Percentiles rank a stretch among this genome's conserved stretches.
These are phyloP conservation scores for Wickerhamomyces subpelliculosus DNA, from an alignment of 805 yeast species.

Conservation along the genomic window DNA sequence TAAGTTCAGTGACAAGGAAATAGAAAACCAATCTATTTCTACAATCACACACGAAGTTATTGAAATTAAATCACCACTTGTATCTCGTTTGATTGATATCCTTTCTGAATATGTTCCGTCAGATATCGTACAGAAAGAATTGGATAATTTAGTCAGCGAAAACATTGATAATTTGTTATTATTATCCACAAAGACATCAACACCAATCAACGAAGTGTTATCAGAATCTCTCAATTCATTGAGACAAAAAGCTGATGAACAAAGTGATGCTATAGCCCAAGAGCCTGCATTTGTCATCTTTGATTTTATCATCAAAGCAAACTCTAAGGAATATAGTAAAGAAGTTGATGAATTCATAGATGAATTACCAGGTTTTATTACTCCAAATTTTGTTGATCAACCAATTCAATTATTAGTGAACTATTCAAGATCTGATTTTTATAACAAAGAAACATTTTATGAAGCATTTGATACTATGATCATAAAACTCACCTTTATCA, in stretches of 20 bases:
- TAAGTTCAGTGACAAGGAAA: slow-evolving; percentile 1
- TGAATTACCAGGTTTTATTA: slow-evolving; percentile 28
- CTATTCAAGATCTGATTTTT: slow-evolving; percentile 24
- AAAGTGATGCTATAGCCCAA: slow-evolving; percentile 2
- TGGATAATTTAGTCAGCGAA: slow-evolving; percentile 5
- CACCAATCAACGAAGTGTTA: slow-evolving; percentile 12
- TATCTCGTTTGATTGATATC: slow-evolving; percentile 14
- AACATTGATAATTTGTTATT: not conserved
- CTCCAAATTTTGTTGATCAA: slow-evolving; percentile 21
- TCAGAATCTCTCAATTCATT: slow-evolving; percentile 12
- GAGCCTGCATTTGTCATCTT: slow-evolving; percentile 23
- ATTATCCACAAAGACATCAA: not conserved
- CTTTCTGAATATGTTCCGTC: slow-evolving; percentile 15
- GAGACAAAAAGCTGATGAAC: slow-evolving; percentile 15
- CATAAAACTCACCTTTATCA: slow-evolving; percentile 13
- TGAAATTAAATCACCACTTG: slow-evolving; percentile 8
- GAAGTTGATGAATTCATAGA: slow-evolving; percentile 28
- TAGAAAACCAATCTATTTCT: slow-evolving; percentile 7
- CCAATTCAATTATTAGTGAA: slow-evolving; percentile 27
- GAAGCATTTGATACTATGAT: slow-evolving; percentile 28
- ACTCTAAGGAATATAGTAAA: slow-evolving; percentile 12
- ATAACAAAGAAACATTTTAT: slow-evolving; percentile 13
- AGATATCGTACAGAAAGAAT: slow-evolving; percentile 5
- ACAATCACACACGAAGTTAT: slow-evolving; percentile 7
- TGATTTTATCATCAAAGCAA: slow-evolving; percentile 19